Evolutionary conservation across 306 rosid genomes (phyloP).

Genomic region (Vachellia collinsii): DNA sequence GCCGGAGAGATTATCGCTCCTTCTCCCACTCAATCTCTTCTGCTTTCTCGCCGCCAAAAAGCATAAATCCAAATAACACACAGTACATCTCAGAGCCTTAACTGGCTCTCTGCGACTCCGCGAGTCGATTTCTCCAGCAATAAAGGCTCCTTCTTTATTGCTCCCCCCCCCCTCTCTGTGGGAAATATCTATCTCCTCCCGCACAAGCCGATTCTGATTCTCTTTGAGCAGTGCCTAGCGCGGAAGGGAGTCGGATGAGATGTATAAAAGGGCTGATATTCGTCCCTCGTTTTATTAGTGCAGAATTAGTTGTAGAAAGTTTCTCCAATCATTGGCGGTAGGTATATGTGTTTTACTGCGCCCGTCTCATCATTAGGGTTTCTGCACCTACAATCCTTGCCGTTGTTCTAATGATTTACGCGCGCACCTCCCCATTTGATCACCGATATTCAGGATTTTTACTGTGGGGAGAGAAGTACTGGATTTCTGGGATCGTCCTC

Average conservation of each 20-base stretch:
- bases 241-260: background rate
- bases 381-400: background rate
- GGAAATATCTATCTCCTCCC: no score
- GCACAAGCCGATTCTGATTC: no score
- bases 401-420: background rate
- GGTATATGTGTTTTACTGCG: background rate
- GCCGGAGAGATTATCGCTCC: conserved; percentile 49
- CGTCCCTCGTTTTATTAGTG: conserved; percentile 1
- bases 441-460: background rate
- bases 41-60: conserved; percentile 45
- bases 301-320: background rate
- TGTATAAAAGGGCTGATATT: background rate
- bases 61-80: conserved; percentile 38
- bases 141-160: background rate
- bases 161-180: no score
- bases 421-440: no score
- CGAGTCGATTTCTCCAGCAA: background rate
- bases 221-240: background rate
- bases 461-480: background rate
- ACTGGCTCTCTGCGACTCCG: conserved; percentile 33
- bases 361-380: background rate
- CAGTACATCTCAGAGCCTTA: conserved; percentile 55
- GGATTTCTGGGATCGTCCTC: background rate
- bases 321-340: conserved; percentile 33
- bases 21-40: conserved; percentile 67